phyloP scores from a whole-genome alignment of 768 basidiomycete genomes.

The Neoboletus magnificus region DNA sequence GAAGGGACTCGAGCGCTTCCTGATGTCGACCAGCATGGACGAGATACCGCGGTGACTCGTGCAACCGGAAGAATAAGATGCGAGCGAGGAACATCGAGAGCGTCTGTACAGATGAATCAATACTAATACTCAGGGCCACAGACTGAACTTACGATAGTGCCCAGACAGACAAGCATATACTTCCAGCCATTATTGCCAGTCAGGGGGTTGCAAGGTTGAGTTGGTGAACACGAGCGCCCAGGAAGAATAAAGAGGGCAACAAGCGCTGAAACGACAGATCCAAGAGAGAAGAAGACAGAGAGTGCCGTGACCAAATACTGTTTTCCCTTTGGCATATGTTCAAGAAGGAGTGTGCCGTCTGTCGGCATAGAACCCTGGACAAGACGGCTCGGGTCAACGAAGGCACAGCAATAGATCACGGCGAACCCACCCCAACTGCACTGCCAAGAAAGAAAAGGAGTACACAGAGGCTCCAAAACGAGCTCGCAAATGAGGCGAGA shows the following conservation, averaged over 20 bases:
- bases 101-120: slow-evolving; percentile 51
- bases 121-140: not conserved
- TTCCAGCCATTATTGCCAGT: slow-evolving; percentile 86
- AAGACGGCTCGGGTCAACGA: not conserved
- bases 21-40: slow-evolving; percentile 82
- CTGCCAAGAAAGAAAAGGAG: slow-evolving; percentile 86
- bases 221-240: slow-evolving; percentile 57
- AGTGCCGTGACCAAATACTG: slow-evolving; percentile 89
- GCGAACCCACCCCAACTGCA: slow-evolving; percentile 79
- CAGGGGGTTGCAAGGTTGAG: slow-evolving; percentile 58
- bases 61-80: slow-evolving; percentile 84
- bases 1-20: slow-evolving; percentile 81
- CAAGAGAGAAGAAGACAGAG: slow-evolving; percentile 94
- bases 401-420: not conserved
- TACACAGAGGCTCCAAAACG: slow-evolving; percentile 67
- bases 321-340: slow-evolving; percentile 90
- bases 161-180: slow-evolving; percentile 72
- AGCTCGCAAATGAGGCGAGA: slow-evolving; percentile 67
- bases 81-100: slow-evolving; percentile 83
- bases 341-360: slow-evolving; percentile 87
- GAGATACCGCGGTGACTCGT: slow-evolving; percentile 93
- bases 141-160: slow-evolving; percentile 70
- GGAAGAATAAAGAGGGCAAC: slow-evolving; percentile 82
- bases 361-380: slow-evolving; percentile 91
- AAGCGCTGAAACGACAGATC: slow-evolving; percentile 81